Conservation (phyloP, 2,329 filamentous ascomycete genomes). For the Trichoderma afroharzianum region DNA sequence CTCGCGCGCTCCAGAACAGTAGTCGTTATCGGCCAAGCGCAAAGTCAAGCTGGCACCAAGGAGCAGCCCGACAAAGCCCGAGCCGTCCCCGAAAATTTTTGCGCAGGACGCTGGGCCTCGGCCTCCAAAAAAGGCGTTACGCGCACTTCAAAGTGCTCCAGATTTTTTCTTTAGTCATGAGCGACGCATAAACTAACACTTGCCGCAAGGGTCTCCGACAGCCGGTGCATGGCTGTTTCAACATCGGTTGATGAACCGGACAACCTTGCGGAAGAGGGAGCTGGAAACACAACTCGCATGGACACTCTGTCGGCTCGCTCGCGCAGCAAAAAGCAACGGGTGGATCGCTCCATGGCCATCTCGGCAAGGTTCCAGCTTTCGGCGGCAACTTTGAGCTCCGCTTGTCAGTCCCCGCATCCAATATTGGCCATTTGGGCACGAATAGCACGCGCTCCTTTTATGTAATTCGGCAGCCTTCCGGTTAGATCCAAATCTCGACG, state of each 20-base stretch:
- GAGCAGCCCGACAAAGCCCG: conserved; percentile 9
- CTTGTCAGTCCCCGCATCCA: conserved; percentile 15
- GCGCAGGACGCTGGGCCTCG: background rate
- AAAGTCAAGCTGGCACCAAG: background rate
- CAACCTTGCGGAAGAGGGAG: background rate
- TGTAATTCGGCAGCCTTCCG: conserved; percentile 7
- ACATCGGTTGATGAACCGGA: background rate
- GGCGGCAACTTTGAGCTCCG: conserved; percentile 15
- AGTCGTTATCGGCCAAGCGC: background rate
- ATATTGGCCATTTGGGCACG: conserved; percentile 8
- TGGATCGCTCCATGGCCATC: background rate
- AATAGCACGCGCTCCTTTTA: background rate
- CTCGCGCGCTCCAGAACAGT: background rate
- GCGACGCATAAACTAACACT: background rate
- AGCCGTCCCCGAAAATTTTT: conserved; percentile 6
- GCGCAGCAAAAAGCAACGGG: background rate
- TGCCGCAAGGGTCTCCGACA: background rate
- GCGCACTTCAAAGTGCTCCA: background rate
- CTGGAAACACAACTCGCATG: background rate
- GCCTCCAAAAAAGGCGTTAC: background rate
- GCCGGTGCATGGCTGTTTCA: background rate
- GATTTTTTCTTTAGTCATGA: background rate
- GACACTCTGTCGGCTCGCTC: background rate
- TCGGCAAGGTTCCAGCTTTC: conserved; percentile 11
- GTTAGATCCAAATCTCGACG: background rate